A percentile compares a stretch with the other conserved stretches of the same genome.
phyloP scores from a whole-genome alignment of 768 basidiomycete genomes.

The Saitozyma sp. region DNA sequence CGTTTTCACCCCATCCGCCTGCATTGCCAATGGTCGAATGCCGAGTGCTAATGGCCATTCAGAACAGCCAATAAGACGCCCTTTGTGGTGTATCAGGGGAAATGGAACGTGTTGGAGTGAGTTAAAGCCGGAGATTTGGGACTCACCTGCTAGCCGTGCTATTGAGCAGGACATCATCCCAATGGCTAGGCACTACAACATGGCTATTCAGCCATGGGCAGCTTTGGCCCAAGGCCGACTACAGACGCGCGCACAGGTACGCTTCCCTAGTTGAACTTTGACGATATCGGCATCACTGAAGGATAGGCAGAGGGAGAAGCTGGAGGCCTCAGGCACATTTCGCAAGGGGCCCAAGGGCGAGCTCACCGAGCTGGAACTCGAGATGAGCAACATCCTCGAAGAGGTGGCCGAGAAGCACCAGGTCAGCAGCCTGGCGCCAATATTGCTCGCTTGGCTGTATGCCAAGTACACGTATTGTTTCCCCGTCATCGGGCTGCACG shows the following conservation, averaged over 20 bases:
- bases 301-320: too few relatives aligned
- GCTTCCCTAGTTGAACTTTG: background rate
- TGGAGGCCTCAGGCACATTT: too few relatives aligned
- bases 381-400: too few relatives aligned
- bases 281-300: too few relatives aligned
- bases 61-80: conserved; percentile 27
- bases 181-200: conserved; percentile 38
- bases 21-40: background rate
- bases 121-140: background rate
- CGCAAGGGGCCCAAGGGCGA: too few relatives aligned
- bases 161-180: conserved; percentile 53
- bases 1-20: background rate
- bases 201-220: conserved; percentile 56
- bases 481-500: too few relatives aligned
- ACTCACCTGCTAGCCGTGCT: conserved; percentile 30
- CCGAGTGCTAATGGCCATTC: background rate
- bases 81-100: conserved; percentile 52
- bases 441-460: too few relatives aligned
- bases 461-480: too few relatives aligned
- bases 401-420: too few relatives aligned
- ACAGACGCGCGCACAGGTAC: conserved; percentile 48
- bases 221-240: conserved; percentile 54
- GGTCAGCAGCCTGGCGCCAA: too few relatives aligned
- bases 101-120: conserved; percentile 50
- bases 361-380: too few relatives aligned